Evolutionary conservation across 1,139 yeast species (phyloP).

Genomic region (Yamadazyma triangularis): DNA sequence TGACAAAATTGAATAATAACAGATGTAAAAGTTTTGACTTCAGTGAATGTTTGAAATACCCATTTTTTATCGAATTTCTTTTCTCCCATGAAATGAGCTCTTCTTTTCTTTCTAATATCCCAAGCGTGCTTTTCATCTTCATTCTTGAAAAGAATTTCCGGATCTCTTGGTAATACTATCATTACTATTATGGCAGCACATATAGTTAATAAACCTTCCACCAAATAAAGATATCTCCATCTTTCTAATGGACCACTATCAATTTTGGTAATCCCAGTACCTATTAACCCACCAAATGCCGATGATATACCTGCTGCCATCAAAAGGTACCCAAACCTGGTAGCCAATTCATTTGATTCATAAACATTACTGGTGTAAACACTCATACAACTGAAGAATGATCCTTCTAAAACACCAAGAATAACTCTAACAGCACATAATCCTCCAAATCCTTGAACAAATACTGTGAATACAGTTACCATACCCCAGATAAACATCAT

Average conservation of each 20-base stretch:
- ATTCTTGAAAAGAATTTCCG: slow-evolving; percentile 14
- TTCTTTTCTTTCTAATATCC: slow-evolving; percentile 19
- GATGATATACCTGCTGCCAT: slow-evolving; percentile 41
- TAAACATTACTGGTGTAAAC: slow-evolving; percentile 35
- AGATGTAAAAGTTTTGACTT: slow-evolving; percentile 34
- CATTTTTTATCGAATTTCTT: slow-evolving; percentile 36
- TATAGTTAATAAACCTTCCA: slow-evolving; percentile 26
- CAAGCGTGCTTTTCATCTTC: slow-evolving; percentile 21
- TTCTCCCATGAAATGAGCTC: slow-evolving; percentile 22
- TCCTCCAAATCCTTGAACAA: slow-evolving; percentile 13
- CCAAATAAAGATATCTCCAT: slow-evolving; percentile 33
- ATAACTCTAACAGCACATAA: slow-evolving; percentile 16
- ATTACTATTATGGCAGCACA: slow-evolving; percentile 21
- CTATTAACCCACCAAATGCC: slow-evolving; percentile 38
- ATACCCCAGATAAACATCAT: slow-evolving; percentile 16
- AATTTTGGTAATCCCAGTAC: slow-evolving; percentile 37
- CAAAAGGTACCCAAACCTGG: slow-evolving; percentile 37
- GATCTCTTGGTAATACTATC: slow-evolving; percentile 19
- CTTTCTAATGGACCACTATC: slow-evolving; percentile 28
- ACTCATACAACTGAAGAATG: slow-evolving; percentile 28
- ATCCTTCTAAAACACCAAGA: slow-evolving; percentile 19
- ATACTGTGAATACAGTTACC: slow-evolving; percentile 16
- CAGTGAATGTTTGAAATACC: slow-evolving; percentile 32
- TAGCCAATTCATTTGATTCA: slow-evolving; percentile 36
- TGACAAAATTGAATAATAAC: slow-evolving; percentile 43